Percentiles rank a stretch among this genome's conserved stretches.
phyloP scores from a whole-genome alignment of 2,329 filamentous ascomycete genomes.

The Ophiobolus disseminans region DNA sequence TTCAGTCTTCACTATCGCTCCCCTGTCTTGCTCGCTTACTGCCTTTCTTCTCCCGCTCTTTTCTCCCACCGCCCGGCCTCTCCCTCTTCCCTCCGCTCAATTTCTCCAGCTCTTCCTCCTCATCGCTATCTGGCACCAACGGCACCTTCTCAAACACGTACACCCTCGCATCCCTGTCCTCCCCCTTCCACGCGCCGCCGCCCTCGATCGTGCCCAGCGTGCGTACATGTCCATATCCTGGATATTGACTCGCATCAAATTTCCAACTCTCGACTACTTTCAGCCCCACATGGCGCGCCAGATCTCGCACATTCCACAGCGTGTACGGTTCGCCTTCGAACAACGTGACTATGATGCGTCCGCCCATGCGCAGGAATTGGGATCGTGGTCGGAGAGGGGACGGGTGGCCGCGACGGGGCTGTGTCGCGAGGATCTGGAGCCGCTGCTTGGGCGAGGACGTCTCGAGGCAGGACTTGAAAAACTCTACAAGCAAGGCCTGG shows the following conservation, averaged over 20 bases:
- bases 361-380: slow-evolving; percentile 59
- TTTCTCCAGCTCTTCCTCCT: slow-evolving; percentile 29
- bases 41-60: slow-evolving; percentile 11
- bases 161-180: slow-evolving; percentile 55
- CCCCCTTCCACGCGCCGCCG: slow-evolving; percentile 58
- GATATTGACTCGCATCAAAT: slow-evolving; percentile 72
- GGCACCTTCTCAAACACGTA: slow-evolving; percentile 55
- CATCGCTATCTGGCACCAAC: slow-evolving; percentile 30
- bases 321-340: slow-evolving; percentile 96
- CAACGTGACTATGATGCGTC: slow-evolving; percentile 77
- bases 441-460: slow-evolving; percentile 19
- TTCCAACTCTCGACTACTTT: slow-evolving; percentile 73
- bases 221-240: slow-evolving; percentile 75
- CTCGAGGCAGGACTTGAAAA: slow-evolving; percentile 41
- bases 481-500: slow-evolving; percentile 43
- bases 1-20: slow-evolving; percentile 17
- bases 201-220: slow-evolving; percentile 68
- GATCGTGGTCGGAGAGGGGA: slow-evolving; percentile 23
- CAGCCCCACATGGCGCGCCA: slow-evolving; percentile 78
- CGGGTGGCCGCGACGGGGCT: slow-evolving; percentile 24
- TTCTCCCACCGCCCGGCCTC: too few relatives aligned
- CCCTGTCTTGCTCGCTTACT: slow-evolving; percentile 10
- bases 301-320: slow-evolving; percentile 90
- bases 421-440: slow-evolving; percentile 18
- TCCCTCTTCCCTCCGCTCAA: slow-evolving; percentile 13